Base-by-base conservation (phyloP, 768 basidiomycete genomes). In the Boletus rufocinnamomeus region DNA sequence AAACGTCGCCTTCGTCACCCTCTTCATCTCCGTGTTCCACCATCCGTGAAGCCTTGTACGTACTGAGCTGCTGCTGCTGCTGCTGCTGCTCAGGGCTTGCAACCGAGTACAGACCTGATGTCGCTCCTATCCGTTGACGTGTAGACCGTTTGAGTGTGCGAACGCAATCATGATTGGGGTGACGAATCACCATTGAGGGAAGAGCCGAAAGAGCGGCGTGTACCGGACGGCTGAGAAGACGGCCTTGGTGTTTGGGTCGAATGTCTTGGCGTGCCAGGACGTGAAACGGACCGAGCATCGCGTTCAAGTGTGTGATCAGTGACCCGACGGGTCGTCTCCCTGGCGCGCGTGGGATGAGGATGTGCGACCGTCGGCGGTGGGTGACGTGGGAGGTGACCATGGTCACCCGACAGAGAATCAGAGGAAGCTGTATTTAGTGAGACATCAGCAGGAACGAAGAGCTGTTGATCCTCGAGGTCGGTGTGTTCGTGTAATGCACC, bases 361-460 rank as follows among this genome's bases (percentile, higher is more conserved):
- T 73, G 70, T 34, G 60, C 72, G 13, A 73, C 64, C 14, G 50
- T 50, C 16, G 62, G 67, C 17, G 53, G 47, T 38, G 62, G 34
- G 10, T 58, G 59, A 54, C 46, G 63, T 37, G 56, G 56, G 27
- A 61, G 45, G 46, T 38, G 57, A 19, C 23, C 47, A 25, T 47
- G 52, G 28, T 66, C 65, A 51, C 50, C 28, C 14, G 59, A 54
- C 32, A 27, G 34, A 32, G 50, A n/a, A 27, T 44, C 44, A 44
- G 60, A 32, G 6, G 41, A 37, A 40, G 40, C 38, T 41, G 57
- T 30, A 40, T 44, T 63, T 41, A 6, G 43, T 43, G 72, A 73
- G 44, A 75, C 68, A 58, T 89, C 87, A 27, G 88, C 89, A 28
- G 91, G 91, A 27, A 90, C 85, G 64, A 91, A 91, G 30, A 90